Percentiles rank a stretch among this genome's conserved stretches.
Conservation (phyloP, 2,329 filamentous ascomycete genomes). For the Penicillium sp. region DNA sequence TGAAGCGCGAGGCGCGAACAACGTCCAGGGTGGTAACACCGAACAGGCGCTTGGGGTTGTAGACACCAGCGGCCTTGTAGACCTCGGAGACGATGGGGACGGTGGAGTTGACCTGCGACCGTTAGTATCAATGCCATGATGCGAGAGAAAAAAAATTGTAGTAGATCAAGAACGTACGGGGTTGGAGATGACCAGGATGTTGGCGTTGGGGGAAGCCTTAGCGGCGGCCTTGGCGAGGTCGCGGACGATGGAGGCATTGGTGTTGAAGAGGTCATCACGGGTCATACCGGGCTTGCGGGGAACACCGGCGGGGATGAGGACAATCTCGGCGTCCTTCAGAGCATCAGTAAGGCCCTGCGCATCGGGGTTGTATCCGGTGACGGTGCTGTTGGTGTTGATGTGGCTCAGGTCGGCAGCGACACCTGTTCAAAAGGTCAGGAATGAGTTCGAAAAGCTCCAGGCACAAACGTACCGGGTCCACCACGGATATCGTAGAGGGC, state of each 20-base stretch:
- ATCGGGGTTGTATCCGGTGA: constrained; percentile 83
- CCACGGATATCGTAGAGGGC: constrained; percentile 97
- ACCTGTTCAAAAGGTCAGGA: constrained; percentile 54
- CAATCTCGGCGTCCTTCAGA: constrained; percentile 85
- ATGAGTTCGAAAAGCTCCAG: not conserved
- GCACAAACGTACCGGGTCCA: constrained; percentile 70
- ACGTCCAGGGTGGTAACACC: constrained; percentile 99
- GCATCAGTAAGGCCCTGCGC: constrained; percentile 71
- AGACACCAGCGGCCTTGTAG: constrained; percentile 92
- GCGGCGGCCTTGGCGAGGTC: constrained; percentile 95
- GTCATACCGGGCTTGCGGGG: constrained; percentile 99
- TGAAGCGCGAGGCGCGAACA: constrained; percentile 96
- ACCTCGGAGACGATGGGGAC: constrained; percentile 97
- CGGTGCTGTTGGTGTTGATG: constrained; percentile 97
- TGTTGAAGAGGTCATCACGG: constrained; percentile 99
- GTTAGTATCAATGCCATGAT: not conserved
- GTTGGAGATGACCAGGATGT: constrained; percentile 97
- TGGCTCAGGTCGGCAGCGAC: constrained; percentile 97
- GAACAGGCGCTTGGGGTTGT: constrained; percentile 99
- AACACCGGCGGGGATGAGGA: constrained; percentile 97
- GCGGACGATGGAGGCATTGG: constrained; percentile 98
- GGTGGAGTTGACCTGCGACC: constrained; percentile 81
- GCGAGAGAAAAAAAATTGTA: not conserved
- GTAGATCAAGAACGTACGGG: constrained; percentile 56
- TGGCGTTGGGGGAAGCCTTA: constrained; percentile 83